These are phyloP conservation scores for Solanum sejunctum DNA, from an alignment of 257 asterid species.

Conservation along the genomic window DNA sequence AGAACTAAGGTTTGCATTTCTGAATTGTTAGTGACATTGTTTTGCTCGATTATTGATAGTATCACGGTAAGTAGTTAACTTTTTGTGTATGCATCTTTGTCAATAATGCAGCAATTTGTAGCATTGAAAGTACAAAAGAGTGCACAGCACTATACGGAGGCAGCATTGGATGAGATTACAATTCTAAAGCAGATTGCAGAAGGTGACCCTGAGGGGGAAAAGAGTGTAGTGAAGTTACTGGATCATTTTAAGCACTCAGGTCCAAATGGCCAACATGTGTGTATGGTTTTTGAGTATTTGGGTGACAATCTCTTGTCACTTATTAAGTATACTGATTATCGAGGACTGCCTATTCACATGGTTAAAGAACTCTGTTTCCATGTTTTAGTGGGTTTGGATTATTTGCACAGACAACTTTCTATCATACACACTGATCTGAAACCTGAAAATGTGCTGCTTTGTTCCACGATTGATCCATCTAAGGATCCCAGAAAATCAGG, in stretches of 20 bases:
- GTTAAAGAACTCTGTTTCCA: constrained; percentile 80
- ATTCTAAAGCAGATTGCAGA: constrained; percentile 78
- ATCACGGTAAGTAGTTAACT: not conserved
- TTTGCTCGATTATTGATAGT: not conserved
- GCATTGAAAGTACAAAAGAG: constrained; percentile 92
- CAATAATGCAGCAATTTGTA: constrained; percentile 24
- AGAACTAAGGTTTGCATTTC: not conserved
- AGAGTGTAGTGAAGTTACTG: constrained; percentile 81
- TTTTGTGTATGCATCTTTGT: not conserved
- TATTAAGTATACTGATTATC: constrained; percentile 66
- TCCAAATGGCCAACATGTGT: constrained; percentile 86
- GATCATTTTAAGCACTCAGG: constrained; percentile 95
- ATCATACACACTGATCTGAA: constrained; percentile 95
- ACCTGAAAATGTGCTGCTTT: constrained; percentile 80
- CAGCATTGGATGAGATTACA: constrained; percentile 87
- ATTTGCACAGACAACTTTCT: constrained; percentile 76
- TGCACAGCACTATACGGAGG: constrained; percentile 88
- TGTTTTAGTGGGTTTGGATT: constrained; percentile 77
- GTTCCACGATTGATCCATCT: constrained; percentile 58
- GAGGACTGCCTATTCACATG: constrained; percentile 67
- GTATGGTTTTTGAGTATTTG: constrained; percentile 88
- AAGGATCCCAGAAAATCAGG: constrained; percentile 72
- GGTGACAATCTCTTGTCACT: constrained; percentile 87
- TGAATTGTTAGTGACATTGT: not conserved
- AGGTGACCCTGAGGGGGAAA: constrained; percentile 70